Evolutionary conservation across 352 stramenopile genomes (phyloP).

Genomic region (Globisporangium uncinulatum): DNA sequence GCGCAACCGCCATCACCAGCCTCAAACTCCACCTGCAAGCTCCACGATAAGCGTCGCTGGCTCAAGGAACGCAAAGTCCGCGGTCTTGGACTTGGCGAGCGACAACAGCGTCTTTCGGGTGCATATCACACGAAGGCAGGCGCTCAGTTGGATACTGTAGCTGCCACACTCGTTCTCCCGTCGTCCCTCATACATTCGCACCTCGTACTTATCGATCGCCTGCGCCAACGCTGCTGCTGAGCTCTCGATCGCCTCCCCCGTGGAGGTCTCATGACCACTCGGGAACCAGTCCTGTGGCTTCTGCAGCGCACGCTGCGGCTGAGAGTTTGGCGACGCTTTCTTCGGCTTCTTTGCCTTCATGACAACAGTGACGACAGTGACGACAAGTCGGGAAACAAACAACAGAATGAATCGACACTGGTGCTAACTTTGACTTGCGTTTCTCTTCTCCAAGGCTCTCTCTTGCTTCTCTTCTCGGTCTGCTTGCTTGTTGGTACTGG

Average conservation of each 20-base stretch:
- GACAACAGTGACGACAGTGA: not conserved
- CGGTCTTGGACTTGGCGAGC: conserved; percentile 23
- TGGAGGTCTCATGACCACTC: not conserved
- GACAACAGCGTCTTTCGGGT: conserved; percentile 24
- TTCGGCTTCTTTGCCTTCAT: conserved; percentile 1
- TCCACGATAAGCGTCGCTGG: conserved; percentile 27
- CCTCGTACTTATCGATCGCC: conserved; percentile 40
- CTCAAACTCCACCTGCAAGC: conserved; percentile 23
- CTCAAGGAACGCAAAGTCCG: conserved; percentile 44
- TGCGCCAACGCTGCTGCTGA: conserved; percentile 18
- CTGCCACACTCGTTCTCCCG: not conserved
- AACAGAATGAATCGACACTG: not conserved
- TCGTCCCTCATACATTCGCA: conserved; percentile 1
- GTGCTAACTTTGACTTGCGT: not conserved
- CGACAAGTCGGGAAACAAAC: not conserved
- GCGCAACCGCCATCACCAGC: not conserved
- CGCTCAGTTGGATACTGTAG: too few relatives aligned
- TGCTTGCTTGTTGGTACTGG: too few relatives aligned
- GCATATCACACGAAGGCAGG: not conserved
- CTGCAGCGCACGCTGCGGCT: not conserved
- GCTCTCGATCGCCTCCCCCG: not conserved
- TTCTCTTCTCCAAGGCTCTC: not conserved
- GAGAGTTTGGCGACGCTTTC: not conserved
- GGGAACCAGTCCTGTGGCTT: not conserved
- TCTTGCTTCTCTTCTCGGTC: not conserved